Conservation (phyloP, 1,284 basidiomycete genomes). For the Ceratorhiza oryzae-sativae region DNA sequence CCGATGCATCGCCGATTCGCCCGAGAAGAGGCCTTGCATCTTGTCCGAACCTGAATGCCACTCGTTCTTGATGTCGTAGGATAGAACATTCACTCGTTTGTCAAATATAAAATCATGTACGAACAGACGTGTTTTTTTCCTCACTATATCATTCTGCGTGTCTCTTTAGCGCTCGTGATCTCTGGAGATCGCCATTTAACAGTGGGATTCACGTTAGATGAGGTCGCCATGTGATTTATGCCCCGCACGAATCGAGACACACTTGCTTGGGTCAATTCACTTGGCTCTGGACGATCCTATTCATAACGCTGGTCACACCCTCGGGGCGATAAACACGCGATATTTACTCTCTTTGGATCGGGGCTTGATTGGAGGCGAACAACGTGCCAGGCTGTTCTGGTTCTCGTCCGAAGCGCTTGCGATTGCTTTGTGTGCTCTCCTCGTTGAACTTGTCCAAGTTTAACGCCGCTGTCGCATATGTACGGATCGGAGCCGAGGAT, state of each 20-base stretch:
- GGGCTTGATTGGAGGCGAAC: not conserved
- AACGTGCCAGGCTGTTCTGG: not conserved
- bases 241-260: not conserved
- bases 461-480: not conserved
- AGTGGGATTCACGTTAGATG: not conserved
- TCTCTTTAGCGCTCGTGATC: not conserved
- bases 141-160: not conserved
- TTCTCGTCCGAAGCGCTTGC: not conserved
- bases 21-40: not conserved
- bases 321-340: not conserved
- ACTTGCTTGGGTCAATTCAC: slow-evolving; percentile 4
- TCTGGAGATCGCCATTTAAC: not conserved
- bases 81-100: slow-evolving; percentile 34
- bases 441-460: not conserved
- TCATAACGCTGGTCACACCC: not conserved
- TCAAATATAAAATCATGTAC: slow-evolving; percentile 33
- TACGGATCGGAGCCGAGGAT: not conserved
- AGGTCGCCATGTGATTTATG: not conserved
- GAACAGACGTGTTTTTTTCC: slow-evolving; percentile 19
- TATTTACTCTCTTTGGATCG: not conserved
- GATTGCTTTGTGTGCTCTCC: not conserved
- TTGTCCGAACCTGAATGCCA: slow-evolving; percentile 24
- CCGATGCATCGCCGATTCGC: not conserved
- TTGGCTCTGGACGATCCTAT: not conserved
- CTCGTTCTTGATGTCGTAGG: slow-evolving; percentile 30